phyloP scores from a whole-genome alignment of 73 alveolate species.

The Strombidium stylifer region DNA sequence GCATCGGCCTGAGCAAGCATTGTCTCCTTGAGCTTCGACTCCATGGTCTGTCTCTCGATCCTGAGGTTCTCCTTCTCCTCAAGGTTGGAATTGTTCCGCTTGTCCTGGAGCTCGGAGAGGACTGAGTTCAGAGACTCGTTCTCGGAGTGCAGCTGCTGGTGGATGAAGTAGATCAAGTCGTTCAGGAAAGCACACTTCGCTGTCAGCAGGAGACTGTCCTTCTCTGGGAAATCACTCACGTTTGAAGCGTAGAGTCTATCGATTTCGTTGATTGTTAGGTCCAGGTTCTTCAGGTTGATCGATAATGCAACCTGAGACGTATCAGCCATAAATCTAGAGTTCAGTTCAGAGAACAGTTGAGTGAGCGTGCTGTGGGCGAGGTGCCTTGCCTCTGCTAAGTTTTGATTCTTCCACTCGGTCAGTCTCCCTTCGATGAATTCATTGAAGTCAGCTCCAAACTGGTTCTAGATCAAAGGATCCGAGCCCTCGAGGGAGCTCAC shows the following conservation, averaged over 20 bases:
- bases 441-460: too few species aligned
- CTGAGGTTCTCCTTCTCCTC: conserved; percentile 13
- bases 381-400: conserved; percentile 65
- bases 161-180: conserved; percentile 57
- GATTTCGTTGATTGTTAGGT: conserved; percentile 65
- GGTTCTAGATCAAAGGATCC: too few species aligned
- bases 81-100: neutral
- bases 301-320: conserved; percentile 59
- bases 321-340: conserved; percentile 51
- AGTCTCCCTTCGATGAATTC: conserved; percentile 54
- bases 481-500: too few species aligned
- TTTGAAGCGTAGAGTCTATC: conserved; percentile 62
- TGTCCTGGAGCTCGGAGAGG: neutral
- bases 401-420: conserved; percentile 38
- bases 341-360: conserved; percentile 65
- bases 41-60: neutral
- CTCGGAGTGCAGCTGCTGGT: conserved; percentile 17
- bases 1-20: conserved; percentile 19
- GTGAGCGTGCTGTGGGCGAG: conserved; percentile 57
- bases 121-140: conserved; percentile 3
- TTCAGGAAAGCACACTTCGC: conserved; percentile 50
- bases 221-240: conserved; percentile 58
- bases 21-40: neutral
- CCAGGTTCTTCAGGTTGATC: too few species aligned
- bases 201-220: conserved; percentile 57